Conservation (phyloP, 1,284 basidiomycete genomes). For the Ustilago nuda region DNA sequence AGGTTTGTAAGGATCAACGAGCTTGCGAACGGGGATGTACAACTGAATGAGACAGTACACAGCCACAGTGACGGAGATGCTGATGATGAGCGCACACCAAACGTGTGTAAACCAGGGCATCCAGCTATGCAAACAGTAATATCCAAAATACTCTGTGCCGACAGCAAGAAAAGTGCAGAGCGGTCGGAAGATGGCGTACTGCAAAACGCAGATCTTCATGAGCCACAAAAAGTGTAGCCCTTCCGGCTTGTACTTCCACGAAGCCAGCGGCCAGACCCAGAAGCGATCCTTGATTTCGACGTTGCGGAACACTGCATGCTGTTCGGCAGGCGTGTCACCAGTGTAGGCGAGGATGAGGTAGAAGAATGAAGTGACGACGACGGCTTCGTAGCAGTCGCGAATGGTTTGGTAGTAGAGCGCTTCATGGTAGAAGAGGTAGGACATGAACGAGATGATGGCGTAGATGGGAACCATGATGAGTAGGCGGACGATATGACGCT, state of each 20-base stretch:
- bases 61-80: constrained; percentile 80
- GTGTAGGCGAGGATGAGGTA: constrained; percentile 80
- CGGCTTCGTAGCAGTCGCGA: constrained; percentile 65
- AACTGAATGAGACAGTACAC: constrained; percentile 84
- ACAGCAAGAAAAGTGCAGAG: constrained; percentile 77
- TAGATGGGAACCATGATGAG: constrained; percentile 84
- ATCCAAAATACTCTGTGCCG: constrained; percentile 75
- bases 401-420: constrained; percentile 68
- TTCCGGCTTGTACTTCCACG: constrained; percentile 75
- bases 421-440: constrained; percentile 75
- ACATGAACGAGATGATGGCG: constrained; percentile 76
- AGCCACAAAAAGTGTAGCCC: constrained; percentile 78
- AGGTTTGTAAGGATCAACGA: constrained; percentile 76
- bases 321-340: constrained; percentile 76
- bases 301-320: constrained; percentile 74
- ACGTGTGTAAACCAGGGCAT: constrained; percentile 77
- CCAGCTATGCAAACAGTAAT: constrained; percentile 81
- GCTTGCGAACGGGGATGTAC: constrained; percentile 75
- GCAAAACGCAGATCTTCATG: constrained; percentile 82
- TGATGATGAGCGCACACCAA: constrained; percentile 75
- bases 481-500: constrained; percentile 73
- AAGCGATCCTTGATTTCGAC: constrained; percentile 71
- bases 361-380: constrained; percentile 77
- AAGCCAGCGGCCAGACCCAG: constrained; percentile 80
- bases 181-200: constrained; percentile 80